A percentile compares a stretch with the other conserved stretches of the same genome.
These are phyloP conservation scores for Leptodermis oblonga DNA, from an alignment of 257 asterid species.

Conservation along the genomic window DNA sequence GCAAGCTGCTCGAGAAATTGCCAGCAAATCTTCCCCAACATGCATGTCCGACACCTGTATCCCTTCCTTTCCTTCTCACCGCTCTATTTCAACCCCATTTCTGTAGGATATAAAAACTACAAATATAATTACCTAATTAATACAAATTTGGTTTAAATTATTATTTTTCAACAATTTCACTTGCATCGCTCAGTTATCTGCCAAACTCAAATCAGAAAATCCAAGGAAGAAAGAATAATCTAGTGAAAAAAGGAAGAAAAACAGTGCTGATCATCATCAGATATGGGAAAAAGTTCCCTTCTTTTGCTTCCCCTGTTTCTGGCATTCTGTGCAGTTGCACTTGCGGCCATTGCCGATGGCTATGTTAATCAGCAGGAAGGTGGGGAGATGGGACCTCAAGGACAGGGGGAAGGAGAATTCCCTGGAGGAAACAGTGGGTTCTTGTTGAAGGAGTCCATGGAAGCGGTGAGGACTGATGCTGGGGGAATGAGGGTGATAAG, in stretches of 20 bases:
- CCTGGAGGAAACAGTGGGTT: conserved; percentile 35
- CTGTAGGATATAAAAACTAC: no score
- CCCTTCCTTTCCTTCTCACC: background rate
- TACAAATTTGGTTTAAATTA: no score
- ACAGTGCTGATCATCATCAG: background rate
- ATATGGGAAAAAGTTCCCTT: conserved; percentile 9
- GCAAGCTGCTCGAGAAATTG: conserved; percentile 23
- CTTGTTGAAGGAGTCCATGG: conserved; percentile 49
- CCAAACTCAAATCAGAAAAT: conserved; percentile 23
- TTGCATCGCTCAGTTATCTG: background rate
- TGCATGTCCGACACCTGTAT: conserved; percentile 71
- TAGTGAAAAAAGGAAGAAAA: no score
- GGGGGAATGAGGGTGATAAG: conserved; percentile 65
- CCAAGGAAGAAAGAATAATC: no score
- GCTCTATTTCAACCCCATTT: conserved; percentile 35
- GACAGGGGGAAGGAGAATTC: conserved; percentile 22
- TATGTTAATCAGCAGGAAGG: conserved; percentile 20
- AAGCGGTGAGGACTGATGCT: conserved; percentile 58
- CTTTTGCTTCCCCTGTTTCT: conserved; percentile 21
- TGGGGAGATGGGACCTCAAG: conserved; percentile 21
- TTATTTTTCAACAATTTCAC: no score
- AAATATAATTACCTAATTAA: no score
- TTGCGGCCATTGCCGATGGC: conserved; percentile 17
- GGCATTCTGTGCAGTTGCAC: conserved; percentile 18
- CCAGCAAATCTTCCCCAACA: conserved; percentile 38